A percentile compares a stretch with the other conserved stretches of the same genome.
Conservation (phyloP, 129 eudicot genomes). For the Chrysanthemum seticuspe region DNA sequence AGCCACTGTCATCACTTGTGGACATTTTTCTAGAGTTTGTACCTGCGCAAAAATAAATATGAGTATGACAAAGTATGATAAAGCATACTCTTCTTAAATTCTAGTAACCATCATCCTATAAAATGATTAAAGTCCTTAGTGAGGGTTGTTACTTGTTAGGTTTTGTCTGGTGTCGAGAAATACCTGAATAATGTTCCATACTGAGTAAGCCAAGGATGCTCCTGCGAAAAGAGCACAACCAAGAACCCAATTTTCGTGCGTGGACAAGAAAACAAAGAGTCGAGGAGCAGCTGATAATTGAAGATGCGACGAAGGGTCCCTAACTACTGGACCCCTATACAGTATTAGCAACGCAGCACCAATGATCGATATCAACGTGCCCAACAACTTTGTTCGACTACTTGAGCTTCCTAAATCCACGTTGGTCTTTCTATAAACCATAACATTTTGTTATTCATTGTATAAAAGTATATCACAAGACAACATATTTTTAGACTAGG, state of each 20-base stretch:
- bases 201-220: constrained; percentile 56
- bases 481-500: no score
- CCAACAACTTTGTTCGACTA: constrained; percentile 42
- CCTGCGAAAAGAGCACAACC: constrained; percentile 64
- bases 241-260: constrained; percentile 61
- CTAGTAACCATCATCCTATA: no score
- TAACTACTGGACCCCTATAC: constrained; percentile 63
- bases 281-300: constrained; percentile 16
- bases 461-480: background rate
- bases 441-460: background rate
- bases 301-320: constrained; percentile 35
- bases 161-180: no score
- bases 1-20: constrained; percentile 62
- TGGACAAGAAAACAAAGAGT: constrained; percentile 55
- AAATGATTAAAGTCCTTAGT: no score
- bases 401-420: constrained; percentile 57
- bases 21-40: constrained; percentile 48
- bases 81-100: no score
- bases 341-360: constrained; percentile 53
- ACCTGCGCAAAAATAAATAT: constrained; percentile 39
- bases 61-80: no score
- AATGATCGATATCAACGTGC: constrained; percentile 50
- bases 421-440: constrained; percentile 42
- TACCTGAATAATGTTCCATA: constrained; percentile 84
- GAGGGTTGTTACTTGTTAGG: no score